Evolutionary conservation across 768 basidiomycete genomes (phyloP), one percentile per base, ranked within the genome.

Genomic region (Amylocystis lapponica): DNA sequence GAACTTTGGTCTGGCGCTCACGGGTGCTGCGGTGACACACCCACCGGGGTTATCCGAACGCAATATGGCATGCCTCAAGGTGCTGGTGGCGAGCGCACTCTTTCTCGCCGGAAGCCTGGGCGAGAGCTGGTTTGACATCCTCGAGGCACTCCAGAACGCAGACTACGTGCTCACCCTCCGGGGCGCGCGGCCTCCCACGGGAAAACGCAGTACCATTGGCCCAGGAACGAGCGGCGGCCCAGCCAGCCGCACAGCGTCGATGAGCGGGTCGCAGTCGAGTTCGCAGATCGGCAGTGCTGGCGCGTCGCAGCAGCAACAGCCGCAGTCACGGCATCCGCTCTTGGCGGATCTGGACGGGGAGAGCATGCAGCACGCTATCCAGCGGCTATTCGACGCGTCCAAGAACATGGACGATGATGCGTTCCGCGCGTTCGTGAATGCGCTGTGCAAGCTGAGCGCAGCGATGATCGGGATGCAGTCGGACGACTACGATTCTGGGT

Each of bases 381-480:
- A 91, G 54, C 72, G 84, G 8, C 65, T 98, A 29, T 95, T 97
- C 52, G 92, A 96, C 45, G 75, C 84, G 0, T 84, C 89, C 8
- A 86, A 84, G 60, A 82, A 82, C 50, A 57, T 97, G 48, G 87
- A 93, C 45, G 91, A 96, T 56, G 53, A 59, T 0, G 86, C 92
- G 3, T 97, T 94, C 65, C 73, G 71, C 36, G 74, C 81, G 50
- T 98, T 98, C 49, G 67, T 81, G 25, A 61, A 59, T 8, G 87
- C 94, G 2, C 62, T 97, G 39, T 94, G 91, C 60, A 82, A 77
- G 54, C 67, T 98, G 20, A 95, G 91, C 56, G 73, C 79, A 9
- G 92, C 93, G 63, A 97, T 98, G 93, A 79, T 97, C 16, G 84
- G 85, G 27, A 84, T 96, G 81, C 84, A 90, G 62, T 77, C 76